Evolutionary conservation across 106 monocot species (phyloP).

Genomic region (Dioscorea alata): DNA sequence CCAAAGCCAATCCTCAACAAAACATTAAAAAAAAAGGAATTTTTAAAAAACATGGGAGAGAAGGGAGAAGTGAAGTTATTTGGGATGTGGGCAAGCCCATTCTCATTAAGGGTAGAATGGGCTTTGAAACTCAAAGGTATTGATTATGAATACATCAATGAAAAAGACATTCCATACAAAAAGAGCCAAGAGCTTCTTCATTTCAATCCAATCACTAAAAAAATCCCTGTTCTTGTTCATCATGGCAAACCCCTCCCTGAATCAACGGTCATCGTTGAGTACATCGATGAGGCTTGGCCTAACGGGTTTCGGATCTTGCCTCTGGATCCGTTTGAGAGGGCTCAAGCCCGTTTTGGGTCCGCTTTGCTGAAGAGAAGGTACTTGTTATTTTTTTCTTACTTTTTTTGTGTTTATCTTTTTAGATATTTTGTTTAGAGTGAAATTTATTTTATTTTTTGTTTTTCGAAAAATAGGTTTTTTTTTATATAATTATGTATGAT

Average conservation of each 20-base stretch:
- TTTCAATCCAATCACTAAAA: conserved; percentile 23
- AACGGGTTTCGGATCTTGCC: conserved; percentile 21
- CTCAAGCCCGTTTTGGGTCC: conserved; percentile 37
- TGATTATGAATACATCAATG: conserved; percentile 15
- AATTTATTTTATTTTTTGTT: too few species aligned
- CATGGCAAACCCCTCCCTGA: conserved; percentile 20
- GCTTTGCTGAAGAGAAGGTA: conserved; percentile 17
- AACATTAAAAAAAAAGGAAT: too few species aligned
- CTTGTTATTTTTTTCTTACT: too few species aligned
- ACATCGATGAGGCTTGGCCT: conserved; percentile 37
- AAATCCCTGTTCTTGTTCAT: conserved; percentile 38
- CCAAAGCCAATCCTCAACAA: too few species aligned
- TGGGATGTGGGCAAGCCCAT: conserved; percentile 17
- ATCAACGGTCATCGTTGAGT: conserved; percentile 33
- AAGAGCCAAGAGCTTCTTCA: conserved; percentile 21
- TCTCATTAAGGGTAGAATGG: conserved; percentile 16
- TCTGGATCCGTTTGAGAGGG: conserved; percentile 27
- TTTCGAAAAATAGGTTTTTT: too few species aligned
- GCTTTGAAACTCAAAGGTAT: conserved; percentile 24
- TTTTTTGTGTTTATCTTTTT: too few species aligned
- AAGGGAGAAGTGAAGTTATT: conserved; percentile 7
- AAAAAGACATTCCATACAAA: conserved; percentile 17
- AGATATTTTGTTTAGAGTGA: too few species aligned
- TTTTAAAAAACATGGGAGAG: too few species aligned
- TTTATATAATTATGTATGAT: too few species aligned